These are phyloP conservation scores for Curvularia verruculosa DNA, from an alignment of 2,329 filamentous ascomycete genomes.

Conservation along the genomic window DNA sequence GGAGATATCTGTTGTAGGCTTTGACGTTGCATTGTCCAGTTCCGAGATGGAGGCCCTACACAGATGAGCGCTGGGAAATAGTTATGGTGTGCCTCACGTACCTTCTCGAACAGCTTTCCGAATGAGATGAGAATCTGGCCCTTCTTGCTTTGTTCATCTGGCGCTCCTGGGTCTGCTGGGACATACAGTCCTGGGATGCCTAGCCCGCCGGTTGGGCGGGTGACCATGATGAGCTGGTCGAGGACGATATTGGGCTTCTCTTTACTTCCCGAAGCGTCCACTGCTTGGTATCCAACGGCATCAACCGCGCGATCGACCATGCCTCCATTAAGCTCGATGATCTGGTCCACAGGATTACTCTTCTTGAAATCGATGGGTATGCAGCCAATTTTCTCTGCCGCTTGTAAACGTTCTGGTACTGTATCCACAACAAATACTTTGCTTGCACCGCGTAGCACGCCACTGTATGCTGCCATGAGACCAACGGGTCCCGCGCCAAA, in stretches of 20 bases:
- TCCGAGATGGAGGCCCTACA: constrained; percentile 63
- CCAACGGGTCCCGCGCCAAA: constrained; percentile 69
- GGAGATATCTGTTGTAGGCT: constrained; percentile 68
- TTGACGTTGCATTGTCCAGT: constrained; percentile 73
- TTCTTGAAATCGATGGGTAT: constrained; percentile 66
- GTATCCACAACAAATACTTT: constrained; percentile 68
- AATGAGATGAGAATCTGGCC: constrained; percentile 69
- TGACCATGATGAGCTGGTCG: constrained; percentile 68
- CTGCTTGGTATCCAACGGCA: constrained; percentile 70
- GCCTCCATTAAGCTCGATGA: constrained; percentile 63
- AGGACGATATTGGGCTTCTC: constrained; percentile 68
- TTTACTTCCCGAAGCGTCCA: constrained; percentile 59
- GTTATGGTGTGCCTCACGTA: constrained; percentile 27
- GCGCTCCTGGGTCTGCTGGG: constrained; percentile 65
- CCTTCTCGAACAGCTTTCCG: constrained; percentile 72
- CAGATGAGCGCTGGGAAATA: constrained; percentile 10
- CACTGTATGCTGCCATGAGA: constrained; percentile 70
- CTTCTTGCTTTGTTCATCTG: constrained; percentile 65
- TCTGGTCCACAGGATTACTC: constrained; percentile 65
- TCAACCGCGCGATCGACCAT: constrained; percentile 70
- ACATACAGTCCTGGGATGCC: constrained; percentile 65
- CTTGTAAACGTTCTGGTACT: constrained; percentile 63
- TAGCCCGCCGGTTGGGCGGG: constrained; percentile 65
- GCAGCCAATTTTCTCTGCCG: constrained; percentile 67
- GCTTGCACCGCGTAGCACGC: constrained; percentile 64